Evolutionary conservation across 164 flowering plant species (phyloP).

Genomic region (Magnolia officinalis): DNA sequence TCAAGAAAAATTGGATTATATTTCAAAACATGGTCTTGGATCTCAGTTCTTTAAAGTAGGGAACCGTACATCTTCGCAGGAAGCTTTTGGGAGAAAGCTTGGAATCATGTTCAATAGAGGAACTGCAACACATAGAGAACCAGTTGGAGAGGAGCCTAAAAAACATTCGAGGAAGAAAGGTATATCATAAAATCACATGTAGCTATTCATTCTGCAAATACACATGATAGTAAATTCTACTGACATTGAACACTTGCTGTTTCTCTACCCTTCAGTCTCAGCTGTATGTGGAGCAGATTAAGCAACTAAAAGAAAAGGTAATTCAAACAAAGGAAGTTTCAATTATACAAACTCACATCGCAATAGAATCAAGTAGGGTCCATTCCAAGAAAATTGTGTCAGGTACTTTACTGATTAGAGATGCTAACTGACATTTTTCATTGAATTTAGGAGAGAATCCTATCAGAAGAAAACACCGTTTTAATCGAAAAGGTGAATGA

Average conservation of each 20-base stretch:
- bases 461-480: constrained; percentile 57
- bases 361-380: not conserved
- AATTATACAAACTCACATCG: not conserved
- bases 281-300: constrained; percentile 55
- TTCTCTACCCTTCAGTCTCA: constrained; percentile 41
- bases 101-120: constrained; percentile 53
- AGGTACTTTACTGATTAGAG: not conserved
- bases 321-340: not conserved
- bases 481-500: constrained; percentile 51
- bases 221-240: not conserved
- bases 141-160: constrained; percentile 61
- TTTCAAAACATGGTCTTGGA: not conserved
- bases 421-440: not conserved
- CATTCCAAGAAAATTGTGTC: not conserved
- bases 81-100: constrained; percentile 71
- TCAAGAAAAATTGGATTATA: not conserved
- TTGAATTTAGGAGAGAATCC: constrained; percentile 46
- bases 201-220: not conserved
- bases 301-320: constrained; percentile 62
- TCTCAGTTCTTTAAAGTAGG: not conserved
- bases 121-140: constrained; percentile 56
- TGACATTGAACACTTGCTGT: not conserved
- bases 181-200: not conserved
- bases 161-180: constrained; percentile 64
- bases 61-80: constrained; percentile 27